These are phyloP conservation scores for Phallus indusiatus DNA, from an alignment of 768 basidiomycete genomes.

Conservation along the genomic window DNA sequence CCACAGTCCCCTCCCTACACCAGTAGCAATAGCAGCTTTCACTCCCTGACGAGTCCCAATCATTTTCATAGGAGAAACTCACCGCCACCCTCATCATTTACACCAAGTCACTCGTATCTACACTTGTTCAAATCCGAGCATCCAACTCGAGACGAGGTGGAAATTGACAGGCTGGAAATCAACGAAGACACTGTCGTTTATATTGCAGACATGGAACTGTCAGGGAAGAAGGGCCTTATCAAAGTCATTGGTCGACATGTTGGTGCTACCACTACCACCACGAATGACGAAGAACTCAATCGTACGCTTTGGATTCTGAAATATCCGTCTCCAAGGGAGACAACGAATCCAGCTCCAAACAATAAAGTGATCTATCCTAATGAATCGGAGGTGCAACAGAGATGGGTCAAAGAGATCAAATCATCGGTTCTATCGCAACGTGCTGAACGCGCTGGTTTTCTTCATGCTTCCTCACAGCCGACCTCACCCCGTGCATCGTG, in stretches of 20 bases:
- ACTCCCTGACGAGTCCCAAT: constrained; percentile 62
- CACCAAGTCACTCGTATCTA: constrained; percentile 33
- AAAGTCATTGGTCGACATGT: constrained; percentile 55
- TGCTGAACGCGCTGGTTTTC: constrained; percentile 5
- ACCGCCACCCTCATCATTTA: background rate
- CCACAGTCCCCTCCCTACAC: background rate
- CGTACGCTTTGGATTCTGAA: constrained; percentile 64
- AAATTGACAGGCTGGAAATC: constrained; percentile 52
- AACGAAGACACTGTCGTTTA: constrained; percentile 70
- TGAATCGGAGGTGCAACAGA: constrained; percentile 47
- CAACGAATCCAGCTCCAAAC: background rate
- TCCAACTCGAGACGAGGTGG: constrained; percentile 57
- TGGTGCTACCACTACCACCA: constrained; percentile 29
- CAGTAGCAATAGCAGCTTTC: constrained; percentile 36
- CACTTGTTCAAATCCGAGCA: constrained; percentile 63
- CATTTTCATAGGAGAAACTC: constrained; percentile 34
- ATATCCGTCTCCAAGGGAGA: constrained; percentile 22
- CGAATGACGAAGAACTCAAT: constrained; percentile 36
- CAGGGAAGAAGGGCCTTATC: constrained; percentile 43
- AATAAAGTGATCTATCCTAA: constrained; percentile 22
- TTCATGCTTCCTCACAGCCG: background rate
- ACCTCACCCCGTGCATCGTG: background rate
- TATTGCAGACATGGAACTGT: constrained; percentile 48
- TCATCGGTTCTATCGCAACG: constrained; percentile 54
- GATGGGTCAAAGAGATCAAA: constrained; percentile 72